These are phyloP conservation scores for Tolypocladium cylindrosporum DNA, from an alignment of 2,329 filamentous ascomycete species.

Conservation along the genomic window DNA sequence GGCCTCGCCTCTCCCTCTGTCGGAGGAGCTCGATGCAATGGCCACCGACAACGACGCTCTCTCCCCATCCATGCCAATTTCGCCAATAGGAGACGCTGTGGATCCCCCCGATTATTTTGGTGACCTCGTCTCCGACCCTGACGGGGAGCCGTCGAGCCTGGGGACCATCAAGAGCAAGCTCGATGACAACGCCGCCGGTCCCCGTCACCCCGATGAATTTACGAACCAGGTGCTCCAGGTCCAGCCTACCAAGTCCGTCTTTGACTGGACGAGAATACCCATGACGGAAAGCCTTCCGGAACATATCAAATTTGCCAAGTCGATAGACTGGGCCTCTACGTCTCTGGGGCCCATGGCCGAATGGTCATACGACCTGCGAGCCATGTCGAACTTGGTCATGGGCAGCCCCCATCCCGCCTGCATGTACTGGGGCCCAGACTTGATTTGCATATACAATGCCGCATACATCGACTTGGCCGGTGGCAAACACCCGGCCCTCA, in stretches of 20 bases:
- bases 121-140: slow-evolving; percentile 9
- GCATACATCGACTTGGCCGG: slow-evolving; percentile 63
- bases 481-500: slow-evolving; percentile 64
- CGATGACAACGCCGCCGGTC: slow-evolving; percentile 8
- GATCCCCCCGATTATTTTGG: slow-evolving; percentile 34
- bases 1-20: slow-evolving; percentile 27
- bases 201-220: slow-evolving; percentile 30
- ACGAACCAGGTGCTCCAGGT: slow-evolving; percentile 28
- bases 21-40: slow-evolving; percentile 21
- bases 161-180: not conserved
- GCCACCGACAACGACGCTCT: slow-evolving; percentile 2
- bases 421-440: slow-evolving; percentile 70
- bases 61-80: slow-evolving; percentile 23
- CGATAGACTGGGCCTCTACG: slow-evolving; percentile 63
- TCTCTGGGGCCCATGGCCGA: slow-evolving; percentile 64
- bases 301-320: slow-evolving; percentile 65
- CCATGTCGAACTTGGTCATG: slow-evolving; percentile 78
- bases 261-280: slow-evolving; percentile 74
- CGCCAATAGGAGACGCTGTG: slow-evolving; percentile 19
- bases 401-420: slow-evolving; percentile 64
- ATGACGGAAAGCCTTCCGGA: slow-evolving; percentile 51
- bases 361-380: slow-evolving; percentile 62
- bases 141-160: not conserved
- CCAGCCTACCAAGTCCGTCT: slow-evolving; percentile 23
- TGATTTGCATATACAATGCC: slow-evolving; percentile 62